Evolutionary conservation across 441 rosid species (phyloP).

Genomic region (Populus hybrid): DNA sequence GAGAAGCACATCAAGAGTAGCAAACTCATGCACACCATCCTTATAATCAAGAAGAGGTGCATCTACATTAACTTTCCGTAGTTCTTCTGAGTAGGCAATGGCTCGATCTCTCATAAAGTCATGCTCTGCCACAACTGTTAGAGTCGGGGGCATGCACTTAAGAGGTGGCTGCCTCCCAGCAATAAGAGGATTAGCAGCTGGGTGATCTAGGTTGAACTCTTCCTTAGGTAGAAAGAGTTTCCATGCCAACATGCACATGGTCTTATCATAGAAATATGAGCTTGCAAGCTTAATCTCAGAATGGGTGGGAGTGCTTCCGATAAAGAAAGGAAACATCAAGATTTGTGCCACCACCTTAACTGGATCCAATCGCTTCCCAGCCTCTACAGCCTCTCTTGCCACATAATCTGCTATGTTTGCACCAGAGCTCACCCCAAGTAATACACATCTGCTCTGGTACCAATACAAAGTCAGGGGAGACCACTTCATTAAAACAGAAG

Average conservation of each 20-base stretch:
- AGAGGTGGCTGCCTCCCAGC: conserved; percentile 62
- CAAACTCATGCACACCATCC: conserved; percentile 89
- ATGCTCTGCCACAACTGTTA: conserved; percentile 81
- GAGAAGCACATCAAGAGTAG: conserved; percentile 79
- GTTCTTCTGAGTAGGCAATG: conserved; percentile 80
- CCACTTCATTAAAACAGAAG: not conserved
- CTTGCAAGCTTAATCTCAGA: conserved; percentile 75
- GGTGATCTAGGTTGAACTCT: conserved; percentile 73
- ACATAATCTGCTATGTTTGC: conserved; percentile 88
- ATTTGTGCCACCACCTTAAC: conserved; percentile 90
- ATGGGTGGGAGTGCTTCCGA: conserved; percentile 68
- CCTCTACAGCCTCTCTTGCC: conserved; percentile 70
- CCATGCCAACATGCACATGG: conserved; percentile 75
- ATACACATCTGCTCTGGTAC: conserved; percentile 63
- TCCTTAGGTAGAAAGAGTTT: conserved; percentile 76
- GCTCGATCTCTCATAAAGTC: conserved; percentile 95
- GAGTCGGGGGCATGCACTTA: conserved; percentile 82
- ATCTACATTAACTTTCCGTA: conserved; percentile 80
- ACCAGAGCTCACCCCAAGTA: conserved; percentile 92
- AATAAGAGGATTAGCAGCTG: conserved; percentile 80
- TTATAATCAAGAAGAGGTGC: conserved; percentile 89
- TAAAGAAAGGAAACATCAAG: conserved; percentile 84
- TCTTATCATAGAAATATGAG: conserved; percentile 85
- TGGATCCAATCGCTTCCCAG: conserved; percentile 66
- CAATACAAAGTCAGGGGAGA: conserved; percentile 17